A percentile compares a stretch with the other conserved stretches of the same genome.
Evolutionary conservation across 495 filamentous ascomycete genomes (phyloP).

Genomic region (Penicillium flavigenum): DNA sequence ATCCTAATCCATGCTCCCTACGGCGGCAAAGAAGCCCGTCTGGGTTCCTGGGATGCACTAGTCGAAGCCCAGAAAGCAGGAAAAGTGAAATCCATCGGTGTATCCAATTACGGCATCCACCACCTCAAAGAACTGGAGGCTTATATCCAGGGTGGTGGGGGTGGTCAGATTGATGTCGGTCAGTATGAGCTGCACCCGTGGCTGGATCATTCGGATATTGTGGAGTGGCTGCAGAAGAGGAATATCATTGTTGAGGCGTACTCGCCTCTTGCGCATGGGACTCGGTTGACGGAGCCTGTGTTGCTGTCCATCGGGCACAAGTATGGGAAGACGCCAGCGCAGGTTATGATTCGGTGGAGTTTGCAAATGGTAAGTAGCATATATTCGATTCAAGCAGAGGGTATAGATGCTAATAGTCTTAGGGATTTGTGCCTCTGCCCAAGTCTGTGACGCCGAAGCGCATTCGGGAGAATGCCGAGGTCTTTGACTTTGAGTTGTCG

Average conservation of each 20-base stretch:
- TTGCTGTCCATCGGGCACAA: constrained; percentile 62
- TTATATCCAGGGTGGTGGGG: constrained; percentile 69
- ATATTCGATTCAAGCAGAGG: background rate
- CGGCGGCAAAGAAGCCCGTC: constrained; percentile 49
- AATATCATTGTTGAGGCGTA: constrained; percentile 78
- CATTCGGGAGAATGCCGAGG: constrained; percentile 67
- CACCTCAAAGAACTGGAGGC: constrained; percentile 63
- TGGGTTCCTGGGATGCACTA: constrained; percentile 51
- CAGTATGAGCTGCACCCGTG: constrained; percentile 91
- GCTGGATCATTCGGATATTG: constrained; percentile 71
- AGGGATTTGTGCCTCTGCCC: constrained; percentile 62
- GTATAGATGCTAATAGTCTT: constrained; percentile 7
- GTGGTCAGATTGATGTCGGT: constrained; percentile 74
- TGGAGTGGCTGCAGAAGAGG: constrained; percentile 67
- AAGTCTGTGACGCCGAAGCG: constrained; percentile 58
- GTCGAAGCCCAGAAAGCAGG: constrained; percentile 54
- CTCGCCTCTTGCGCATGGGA: constrained; percentile 68
- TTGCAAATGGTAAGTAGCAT: constrained; percentile 59
- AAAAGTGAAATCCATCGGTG: constrained; percentile 50
- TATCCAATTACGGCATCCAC: constrained; percentile 57
- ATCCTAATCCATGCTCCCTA: constrained; percentile 57
- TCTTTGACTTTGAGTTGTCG: constrained; percentile 80
- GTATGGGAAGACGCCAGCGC: constrained; percentile 70
- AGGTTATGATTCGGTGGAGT: constrained; percentile 82
- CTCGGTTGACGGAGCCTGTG: constrained; percentile 59